A percentile compares a stretch with the other conserved stretches of the same genome.
Evolutionary conservation across 306 rosid genomes (phyloP).

Genomic region (Glycine latifolia): DNA sequence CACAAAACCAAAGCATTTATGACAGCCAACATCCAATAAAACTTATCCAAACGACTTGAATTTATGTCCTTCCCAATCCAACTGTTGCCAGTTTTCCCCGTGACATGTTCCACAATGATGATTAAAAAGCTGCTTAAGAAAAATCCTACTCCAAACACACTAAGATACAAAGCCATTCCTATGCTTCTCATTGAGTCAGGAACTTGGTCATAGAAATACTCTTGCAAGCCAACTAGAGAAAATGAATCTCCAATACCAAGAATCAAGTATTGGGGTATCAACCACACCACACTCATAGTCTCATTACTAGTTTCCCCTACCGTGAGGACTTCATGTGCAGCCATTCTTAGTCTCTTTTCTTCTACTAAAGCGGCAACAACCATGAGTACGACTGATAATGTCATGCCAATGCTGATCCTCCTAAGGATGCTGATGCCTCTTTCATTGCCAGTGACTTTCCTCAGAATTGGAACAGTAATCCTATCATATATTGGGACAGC

Average conservation of each 20-base stretch:
- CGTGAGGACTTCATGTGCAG: not conserved
- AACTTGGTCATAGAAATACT: conserved; percentile 61
- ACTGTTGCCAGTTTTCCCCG: conserved; percentile 45
- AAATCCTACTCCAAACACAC: conserved; percentile 59
- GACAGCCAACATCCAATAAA: conserved; percentile 54
- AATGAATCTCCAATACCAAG: conserved; percentile 58
- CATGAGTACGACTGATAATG: conserved; percentile 40
- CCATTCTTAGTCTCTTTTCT: conserved; percentile 48
- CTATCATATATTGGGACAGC: conserved; percentile 51
- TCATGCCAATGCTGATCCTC: conserved; percentile 51
- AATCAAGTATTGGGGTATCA: conserved; percentile 53
- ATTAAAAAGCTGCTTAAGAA: conserved; percentile 61
- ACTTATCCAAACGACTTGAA: conserved; percentile 57
- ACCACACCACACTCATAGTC: conserved; percentile 55
- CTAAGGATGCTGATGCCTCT: conserved; percentile 49
- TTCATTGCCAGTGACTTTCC: conserved; percentile 55
- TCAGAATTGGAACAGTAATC: conserved; percentile 49
- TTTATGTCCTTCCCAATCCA: conserved; percentile 61
- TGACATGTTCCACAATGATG: conserved; percentile 53
- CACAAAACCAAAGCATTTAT: conserved; percentile 50
- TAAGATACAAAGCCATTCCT: conserved; percentile 60
- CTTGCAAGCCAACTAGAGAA: conserved; percentile 58
- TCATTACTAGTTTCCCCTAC: not conserved
- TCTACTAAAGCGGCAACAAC: conserved; percentile 55
- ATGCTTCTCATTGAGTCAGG: conserved; percentile 63